These are phyloP conservation scores for Fusarium equiseti DNA, from an alignment of 2,329 filamentous ascomycete species.

Conservation along the genomic window DNA sequence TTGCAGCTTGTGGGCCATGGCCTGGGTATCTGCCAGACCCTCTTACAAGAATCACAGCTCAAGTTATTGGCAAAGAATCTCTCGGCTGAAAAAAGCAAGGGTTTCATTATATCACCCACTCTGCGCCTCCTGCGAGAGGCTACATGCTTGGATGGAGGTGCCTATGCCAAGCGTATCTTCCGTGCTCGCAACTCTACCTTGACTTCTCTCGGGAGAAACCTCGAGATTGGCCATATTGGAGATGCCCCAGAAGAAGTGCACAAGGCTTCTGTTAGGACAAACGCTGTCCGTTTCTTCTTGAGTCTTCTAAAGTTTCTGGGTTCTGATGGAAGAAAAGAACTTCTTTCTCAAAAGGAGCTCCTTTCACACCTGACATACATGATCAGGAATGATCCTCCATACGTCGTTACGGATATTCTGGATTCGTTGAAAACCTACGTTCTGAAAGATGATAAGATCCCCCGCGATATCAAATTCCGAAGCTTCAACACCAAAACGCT, in stretches of 20 bases:
- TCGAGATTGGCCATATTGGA: constrained; percentile 74
- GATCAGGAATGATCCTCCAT: constrained; percentile 81
- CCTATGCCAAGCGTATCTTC: constrained; percentile 81
- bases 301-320: constrained; percentile 83
- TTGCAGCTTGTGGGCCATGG: constrained; percentile 82
- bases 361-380: constrained; percentile 84
- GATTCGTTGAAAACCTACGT: constrained; percentile 76
- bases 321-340: constrained; percentile 80
- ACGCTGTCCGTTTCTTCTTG: constrained; percentile 84
- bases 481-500: constrained; percentile 82
- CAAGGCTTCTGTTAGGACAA: constrained; percentile 84
- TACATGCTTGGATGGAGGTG: constrained; percentile 87
- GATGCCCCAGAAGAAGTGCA: constrained; percentile 71
- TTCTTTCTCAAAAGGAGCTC: constrained; percentile 83
- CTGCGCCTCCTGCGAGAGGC: constrained; percentile 87
- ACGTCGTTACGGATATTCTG: constrained; percentile 80
- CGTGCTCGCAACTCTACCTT: constrained; percentile 82
- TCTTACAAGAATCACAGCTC: constrained; percentile 84
- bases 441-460: constrained; percentile 79
- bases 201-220: constrained; percentile 82
- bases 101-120: constrained; percentile 89
- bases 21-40: constrained; percentile 80
- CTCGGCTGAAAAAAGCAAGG: constrained; percentile 83
- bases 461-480: constrained; percentile 78
- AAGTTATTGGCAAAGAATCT: constrained; percentile 84